Conservation (phyloP, 768 basidiomycete species). For the Rhizopogon rudus region DNA sequence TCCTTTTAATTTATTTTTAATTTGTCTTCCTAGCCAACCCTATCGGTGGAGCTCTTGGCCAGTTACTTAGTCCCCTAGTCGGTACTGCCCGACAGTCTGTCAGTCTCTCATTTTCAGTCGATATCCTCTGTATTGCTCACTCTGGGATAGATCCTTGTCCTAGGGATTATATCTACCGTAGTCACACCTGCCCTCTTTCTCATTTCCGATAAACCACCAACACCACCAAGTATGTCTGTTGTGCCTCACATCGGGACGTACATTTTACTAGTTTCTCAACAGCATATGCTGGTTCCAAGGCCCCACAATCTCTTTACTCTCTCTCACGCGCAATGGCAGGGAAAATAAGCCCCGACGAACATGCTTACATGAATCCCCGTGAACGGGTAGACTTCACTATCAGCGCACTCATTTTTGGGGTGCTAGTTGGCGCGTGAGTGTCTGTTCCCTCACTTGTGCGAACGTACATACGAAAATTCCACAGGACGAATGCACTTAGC, state of each 20-base stretch:
- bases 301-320: constrained; percentile 47
- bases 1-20: too few relatives aligned
- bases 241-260: not conserved
- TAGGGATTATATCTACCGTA: constrained; percentile 68
- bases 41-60: constrained; percentile 67
- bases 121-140: too few relatives aligned
- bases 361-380: constrained; percentile 50
- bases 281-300: constrained; percentile 69
- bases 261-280: not conserved
- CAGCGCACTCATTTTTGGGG: constrained; percentile 54
- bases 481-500: constrained; percentile 57
- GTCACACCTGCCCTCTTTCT: constrained; percentile 55
- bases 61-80: constrained; percentile 64
- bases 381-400: constrained; percentile 73
- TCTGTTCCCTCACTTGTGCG: not conserved
- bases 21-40: constrained; percentile 53
- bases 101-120: constrained; percentile 11
- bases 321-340: constrained; percentile 53
- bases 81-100: constrained; percentile 56
- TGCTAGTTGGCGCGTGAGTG: constrained; percentile 57
- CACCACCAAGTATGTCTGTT: constrained; percentile 62
- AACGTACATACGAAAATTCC: not conserved
- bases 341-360: constrained; percentile 29
- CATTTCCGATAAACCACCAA: constrained; percentile 59
- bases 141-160: constrained; percentile 52